Conservation (phyloP, 2,329 filamentous ascomycete species). For the Lecanicillium sp. region DNA sequence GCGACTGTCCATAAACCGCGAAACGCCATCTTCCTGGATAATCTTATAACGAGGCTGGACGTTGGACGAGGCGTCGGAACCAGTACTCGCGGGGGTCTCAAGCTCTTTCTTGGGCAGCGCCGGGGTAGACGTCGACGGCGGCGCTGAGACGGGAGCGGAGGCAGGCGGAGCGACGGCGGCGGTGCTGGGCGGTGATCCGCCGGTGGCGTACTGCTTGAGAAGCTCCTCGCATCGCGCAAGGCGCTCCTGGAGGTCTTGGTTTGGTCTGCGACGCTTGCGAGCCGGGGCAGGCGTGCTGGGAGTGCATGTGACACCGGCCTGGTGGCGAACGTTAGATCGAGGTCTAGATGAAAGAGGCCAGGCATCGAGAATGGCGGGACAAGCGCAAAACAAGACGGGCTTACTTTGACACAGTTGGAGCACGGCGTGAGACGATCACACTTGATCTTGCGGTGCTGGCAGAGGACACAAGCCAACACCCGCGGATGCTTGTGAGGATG, state of each 20-base stretch:
- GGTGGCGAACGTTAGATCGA: slow-evolving; percentile 14
- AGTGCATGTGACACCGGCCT: slow-evolving; percentile 55
- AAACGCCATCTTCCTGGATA: slow-evolving; percentile 47
- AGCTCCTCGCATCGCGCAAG: slow-evolving; percentile 54
- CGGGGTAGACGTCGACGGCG: slow-evolving; percentile 17
- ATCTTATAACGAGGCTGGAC: slow-evolving; percentile 48
- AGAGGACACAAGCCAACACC: slow-evolving; percentile 50
- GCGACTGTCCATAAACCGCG: slow-evolving; percentile 53
- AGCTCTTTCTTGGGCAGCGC: slow-evolving; percentile 3
- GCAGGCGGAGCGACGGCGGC: slow-evolving; percentile 17
- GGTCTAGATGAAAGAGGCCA: not conserved
- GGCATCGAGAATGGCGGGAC: not conserved
- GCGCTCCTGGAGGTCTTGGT: slow-evolving; percentile 56
- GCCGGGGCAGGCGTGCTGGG: slow-evolving; percentile 55
- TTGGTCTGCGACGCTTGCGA: slow-evolving; percentile 52
- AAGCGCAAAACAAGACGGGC: slow-evolving; percentile 6
- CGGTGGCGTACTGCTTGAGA: slow-evolving; percentile 49
- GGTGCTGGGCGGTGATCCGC: slow-evolving; percentile 26
- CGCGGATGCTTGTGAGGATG: slow-evolving; percentile 34
- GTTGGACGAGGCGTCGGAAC: slow-evolving; percentile 22
- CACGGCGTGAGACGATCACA: slow-evolving; percentile 55
- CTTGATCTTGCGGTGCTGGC: slow-evolving; percentile 58
- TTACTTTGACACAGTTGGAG: slow-evolving; percentile 54
- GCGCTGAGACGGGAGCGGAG: slow-evolving; percentile 10
- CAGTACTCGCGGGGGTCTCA: slow-evolving; percentile 17